These are phyloP conservation scores for Rosa rugosa DNA, from an alignment of 306 rosid genomes.

Conservation along the genomic window DNA sequence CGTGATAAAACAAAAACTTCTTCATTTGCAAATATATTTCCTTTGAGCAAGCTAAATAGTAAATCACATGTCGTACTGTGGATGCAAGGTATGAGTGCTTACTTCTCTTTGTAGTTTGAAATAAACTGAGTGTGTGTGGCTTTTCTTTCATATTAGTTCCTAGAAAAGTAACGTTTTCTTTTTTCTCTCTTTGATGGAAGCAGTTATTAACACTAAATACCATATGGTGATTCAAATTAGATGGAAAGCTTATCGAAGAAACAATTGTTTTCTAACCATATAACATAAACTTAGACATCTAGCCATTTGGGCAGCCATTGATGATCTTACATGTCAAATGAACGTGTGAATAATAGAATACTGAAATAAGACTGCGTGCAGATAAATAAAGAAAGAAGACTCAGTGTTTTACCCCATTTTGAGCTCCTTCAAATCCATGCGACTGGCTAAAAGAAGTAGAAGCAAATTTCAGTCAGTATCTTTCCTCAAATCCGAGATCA, in stretches of 20 bases:
- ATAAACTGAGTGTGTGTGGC: background rate
- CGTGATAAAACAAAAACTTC: background rate
- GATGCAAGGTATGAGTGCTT: background rate
- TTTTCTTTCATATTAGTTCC: background rate
- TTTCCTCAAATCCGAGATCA: conserved; percentile 29
- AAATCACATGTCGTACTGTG: background rate
- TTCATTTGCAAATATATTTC: background rate
- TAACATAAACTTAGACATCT: no score
- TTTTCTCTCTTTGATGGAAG: no score
- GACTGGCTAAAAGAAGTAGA: conserved; percentile 71
- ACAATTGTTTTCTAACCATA: background rate
- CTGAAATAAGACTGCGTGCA: conserved; percentile 9
- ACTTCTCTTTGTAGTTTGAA: no score
- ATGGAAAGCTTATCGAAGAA: background rate
- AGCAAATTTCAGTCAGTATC: conserved; percentile 48
- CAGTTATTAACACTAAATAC: background rate
- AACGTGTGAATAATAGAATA: background rate
- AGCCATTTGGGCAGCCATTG: no score
- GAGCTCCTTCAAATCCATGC: conserved; percentile 98
- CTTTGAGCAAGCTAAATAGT: background rate
- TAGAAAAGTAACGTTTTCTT: no score
- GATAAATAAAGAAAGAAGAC: conserved; percentile 1
- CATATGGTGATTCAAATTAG: background rate
- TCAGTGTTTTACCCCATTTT: conserved; percentile 85
- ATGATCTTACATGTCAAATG: no score